A percentile compares a stretch with the other conserved stretches of the same genome.
Evolutionary conservation across 2,329 filamentous ascomycete species (phyloP).

Genomic region (Xylaria sp.): DNA sequence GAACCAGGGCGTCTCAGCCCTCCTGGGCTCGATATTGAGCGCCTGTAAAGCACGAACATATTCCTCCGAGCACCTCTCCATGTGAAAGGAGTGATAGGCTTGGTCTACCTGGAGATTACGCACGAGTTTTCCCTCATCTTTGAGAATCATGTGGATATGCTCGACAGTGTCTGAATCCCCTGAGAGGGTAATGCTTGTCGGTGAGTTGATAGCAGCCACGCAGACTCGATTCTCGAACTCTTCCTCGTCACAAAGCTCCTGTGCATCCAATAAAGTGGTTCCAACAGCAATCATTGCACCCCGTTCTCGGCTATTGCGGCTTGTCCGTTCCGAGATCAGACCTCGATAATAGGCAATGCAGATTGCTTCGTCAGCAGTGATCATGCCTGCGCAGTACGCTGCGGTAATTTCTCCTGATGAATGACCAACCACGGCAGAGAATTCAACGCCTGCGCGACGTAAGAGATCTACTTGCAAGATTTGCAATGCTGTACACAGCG

Average conservation of each 20-base stretch:
- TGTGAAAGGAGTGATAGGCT: slow-evolving; percentile 56
- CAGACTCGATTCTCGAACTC: slow-evolving; percentile 44
- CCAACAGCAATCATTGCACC: slow-evolving; percentile 62
- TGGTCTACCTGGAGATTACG: slow-evolving; percentile 50
- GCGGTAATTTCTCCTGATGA: slow-evolving; percentile 57
- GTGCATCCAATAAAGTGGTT: slow-evolving; percentile 50
- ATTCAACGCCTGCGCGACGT: slow-evolving; percentile 14
- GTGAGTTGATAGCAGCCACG: slow-evolving; percentile 51
- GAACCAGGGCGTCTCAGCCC: slow-evolving; percentile 8
- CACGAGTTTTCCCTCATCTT: slow-evolving; percentile 42
- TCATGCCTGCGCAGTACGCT: slow-evolving; percentile 58
- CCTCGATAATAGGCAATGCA: slow-evolving; percentile 58
- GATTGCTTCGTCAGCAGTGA: slow-evolving; percentile 56
- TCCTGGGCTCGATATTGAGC: slow-evolving; percentile 40
- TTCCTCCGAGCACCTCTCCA: slow-evolving; percentile 40
- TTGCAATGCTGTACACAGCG: slow-evolving; percentile 40
- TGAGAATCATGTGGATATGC: slow-evolving; percentile 37
- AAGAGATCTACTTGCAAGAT: slow-evolving; percentile 36
- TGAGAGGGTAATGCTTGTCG: slow-evolving; percentile 51
- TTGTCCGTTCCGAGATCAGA: slow-evolving; percentile 42
- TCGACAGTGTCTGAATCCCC: slow-evolving; percentile 48
- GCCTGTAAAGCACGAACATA: slow-evolving; percentile 35
- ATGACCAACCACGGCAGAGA: slow-evolving; percentile 37
- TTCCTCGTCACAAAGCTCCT: slow-evolving; percentile 37
- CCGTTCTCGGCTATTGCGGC: not conserved